A percentile compares a stretch with the other conserved stretches of the same genome.
Conservation (phyloP, 2,329 filamentous ascomycete genomes). For the Ambrosiella xylebori region DNA sequence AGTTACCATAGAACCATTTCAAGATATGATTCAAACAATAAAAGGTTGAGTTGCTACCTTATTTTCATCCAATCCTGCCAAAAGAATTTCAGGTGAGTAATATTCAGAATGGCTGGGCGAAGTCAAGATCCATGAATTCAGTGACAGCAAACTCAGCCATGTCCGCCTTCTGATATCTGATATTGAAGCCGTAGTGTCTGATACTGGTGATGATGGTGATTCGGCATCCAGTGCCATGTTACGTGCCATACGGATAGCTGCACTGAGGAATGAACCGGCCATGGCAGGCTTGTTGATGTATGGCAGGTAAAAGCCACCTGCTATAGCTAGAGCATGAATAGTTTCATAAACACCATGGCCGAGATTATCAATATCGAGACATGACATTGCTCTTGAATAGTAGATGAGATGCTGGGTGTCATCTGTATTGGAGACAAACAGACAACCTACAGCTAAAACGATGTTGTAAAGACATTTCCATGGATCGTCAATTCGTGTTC, state of each 20-base stretch:
- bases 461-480: conserved; percentile 62
- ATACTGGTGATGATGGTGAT: neutral
- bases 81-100: neutral
- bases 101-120: conserved; percentile 55
- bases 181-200: conserved; percentile 26
- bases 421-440: conserved; percentile 46
- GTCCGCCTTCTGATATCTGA: conserved; percentile 47
- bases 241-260: conserved; percentile 56
- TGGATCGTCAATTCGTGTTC: conserved; percentile 44
- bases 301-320: conserved; percentile 62
- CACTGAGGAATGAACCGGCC: conserved; percentile 55
- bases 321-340: conserved; percentile 51
- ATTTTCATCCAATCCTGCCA: neutral
- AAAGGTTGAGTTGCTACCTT: neutral
- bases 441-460: conserved; percentile 58
- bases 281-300: conserved; percentile 64
- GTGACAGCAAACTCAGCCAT: conserved; percentile 59
- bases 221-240: conserved; percentile 26
- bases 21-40: neutral
- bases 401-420: conserved; percentile 53
- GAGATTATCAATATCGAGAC: conserved; percentile 47
- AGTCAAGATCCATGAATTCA: conserved; percentile 58
- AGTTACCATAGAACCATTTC: neutral
- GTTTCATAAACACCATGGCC: conserved; percentile 40
- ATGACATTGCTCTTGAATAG: conserved; percentile 50